These are phyloP conservation scores for Backusella liffmaniae DNA, from an alignment of 192 early-diverging fungal genomes.

Conservation along the genomic window DNA sequence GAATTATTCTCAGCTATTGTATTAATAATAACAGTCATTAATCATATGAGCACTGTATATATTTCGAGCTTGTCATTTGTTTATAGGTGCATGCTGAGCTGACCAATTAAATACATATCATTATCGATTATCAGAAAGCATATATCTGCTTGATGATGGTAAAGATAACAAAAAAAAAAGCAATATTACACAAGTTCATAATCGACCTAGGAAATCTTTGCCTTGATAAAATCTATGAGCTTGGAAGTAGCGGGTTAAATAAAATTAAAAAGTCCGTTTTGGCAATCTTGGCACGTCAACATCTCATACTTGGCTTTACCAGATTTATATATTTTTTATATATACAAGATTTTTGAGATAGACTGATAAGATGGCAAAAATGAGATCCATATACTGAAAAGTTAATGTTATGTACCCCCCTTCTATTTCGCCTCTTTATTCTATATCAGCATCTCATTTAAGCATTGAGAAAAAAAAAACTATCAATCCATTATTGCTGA, in stretches of 20 bases:
- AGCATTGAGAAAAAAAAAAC: background rate
- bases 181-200: background rate
- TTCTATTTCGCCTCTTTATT: no score
- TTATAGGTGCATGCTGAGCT: background rate
- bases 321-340: no score
- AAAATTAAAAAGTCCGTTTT: constrained; percentile 11
- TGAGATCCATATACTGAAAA: background rate
- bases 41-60: background rate
- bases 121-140: background rate
- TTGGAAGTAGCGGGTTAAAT: background rate
- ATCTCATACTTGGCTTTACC: background rate
- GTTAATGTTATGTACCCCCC: no score
- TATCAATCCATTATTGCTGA: background rate
- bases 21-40: background rate
- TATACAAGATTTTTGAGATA: no score
- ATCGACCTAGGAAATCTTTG: background rate
- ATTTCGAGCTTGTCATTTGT: background rate
- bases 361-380: no score
- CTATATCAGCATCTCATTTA: no score
- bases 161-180: background rate
- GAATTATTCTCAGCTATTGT: background rate
- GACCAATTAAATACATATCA: background rate
- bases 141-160: background rate
- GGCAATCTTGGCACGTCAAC: background rate
- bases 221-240: constrained; percentile 4